Evolutionary conservation across 805 yeast species (phyloP).

Genomic region (Maudiozyma turicensis): DNA sequence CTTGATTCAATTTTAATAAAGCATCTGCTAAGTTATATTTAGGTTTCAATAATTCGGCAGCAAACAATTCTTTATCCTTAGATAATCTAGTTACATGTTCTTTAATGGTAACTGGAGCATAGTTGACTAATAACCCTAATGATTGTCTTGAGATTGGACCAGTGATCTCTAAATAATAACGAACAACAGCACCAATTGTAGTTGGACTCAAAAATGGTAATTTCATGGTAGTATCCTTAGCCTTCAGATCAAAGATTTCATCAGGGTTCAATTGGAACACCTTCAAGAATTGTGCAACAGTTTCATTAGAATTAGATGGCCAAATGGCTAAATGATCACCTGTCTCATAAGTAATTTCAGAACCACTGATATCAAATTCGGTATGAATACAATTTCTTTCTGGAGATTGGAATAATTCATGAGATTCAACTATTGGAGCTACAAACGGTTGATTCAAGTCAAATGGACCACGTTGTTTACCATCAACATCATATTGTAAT

Average conservation of each 20-base stretch:
- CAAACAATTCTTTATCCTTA: constrained; percentile 60
- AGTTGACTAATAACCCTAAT: constrained; percentile 60
- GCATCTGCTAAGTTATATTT: constrained; percentile 71
- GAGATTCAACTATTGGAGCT: constrained; percentile 51
- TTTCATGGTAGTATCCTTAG: constrained; percentile 60
- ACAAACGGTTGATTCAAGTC: constrained; percentile 74
- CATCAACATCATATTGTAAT: constrained; percentile 29
- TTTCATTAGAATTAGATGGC: constrained; percentile 81
- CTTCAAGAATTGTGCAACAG: constrained; percentile 53
- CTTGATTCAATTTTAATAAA: constrained; percentile 49
- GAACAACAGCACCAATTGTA: constrained; percentile 76
- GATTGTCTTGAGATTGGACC: constrained; percentile 92
- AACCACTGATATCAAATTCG: constrained; percentile 71
- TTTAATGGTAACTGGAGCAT: constrained; percentile 62
- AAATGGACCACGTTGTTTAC: constrained; percentile 56
- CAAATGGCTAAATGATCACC: constrained; percentile 95
- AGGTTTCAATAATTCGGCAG: constrained; percentile 48
- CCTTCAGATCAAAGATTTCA: constrained; percentile 50
- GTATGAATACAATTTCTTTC: constrained; percentile 80
- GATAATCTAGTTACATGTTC: constrained; percentile 39
- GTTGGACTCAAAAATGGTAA: constrained; percentile 70
- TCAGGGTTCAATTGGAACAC: constrained; percentile 52
- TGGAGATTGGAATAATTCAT: constrained; percentile 58
- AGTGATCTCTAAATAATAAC: constrained; percentile 81
- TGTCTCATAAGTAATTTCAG: constrained; percentile 76